phyloP scores from a whole-genome alignment of 2,329 filamentous ascomycete genomes.

The Acephala macrosclerotiorum region DNA sequence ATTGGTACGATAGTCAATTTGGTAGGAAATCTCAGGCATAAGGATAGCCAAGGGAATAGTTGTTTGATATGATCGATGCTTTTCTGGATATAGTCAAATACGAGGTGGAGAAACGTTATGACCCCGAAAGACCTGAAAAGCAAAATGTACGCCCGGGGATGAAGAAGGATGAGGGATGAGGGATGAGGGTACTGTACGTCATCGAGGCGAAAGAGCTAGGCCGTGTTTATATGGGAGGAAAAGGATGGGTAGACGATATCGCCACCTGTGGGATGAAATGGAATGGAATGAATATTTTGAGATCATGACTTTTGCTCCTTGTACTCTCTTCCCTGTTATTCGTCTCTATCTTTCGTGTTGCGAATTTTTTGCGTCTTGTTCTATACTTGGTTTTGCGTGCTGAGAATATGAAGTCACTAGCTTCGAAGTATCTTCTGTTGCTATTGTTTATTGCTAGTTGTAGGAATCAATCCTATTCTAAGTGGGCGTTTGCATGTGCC shows the following conservation, averaged over 20 bases:
- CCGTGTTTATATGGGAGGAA: neutral
- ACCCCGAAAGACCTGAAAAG: neutral
- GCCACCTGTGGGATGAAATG: neutral
- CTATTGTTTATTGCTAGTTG: too few relatives aligned
- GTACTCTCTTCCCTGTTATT: neutral
- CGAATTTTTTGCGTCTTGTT: neutral
- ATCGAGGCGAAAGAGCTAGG: neutral
- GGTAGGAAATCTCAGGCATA: neutral
- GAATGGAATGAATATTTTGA: neutral
- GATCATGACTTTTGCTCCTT: neutral
- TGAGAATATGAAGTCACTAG: neutral
- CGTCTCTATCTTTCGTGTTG: neutral
- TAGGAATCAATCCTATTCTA: too few relatives aligned
- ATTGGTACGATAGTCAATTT: constrained; percentile 1
- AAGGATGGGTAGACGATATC: neutral
- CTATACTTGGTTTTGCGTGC: neutral
- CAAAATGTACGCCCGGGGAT: neutral
- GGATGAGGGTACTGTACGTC: neutral
- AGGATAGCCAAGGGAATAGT: neutral
- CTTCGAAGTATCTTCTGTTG: neutral
- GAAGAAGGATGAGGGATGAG: neutral
- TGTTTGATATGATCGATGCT: neutral
- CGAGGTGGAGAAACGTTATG: neutral
- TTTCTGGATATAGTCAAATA: neutral
- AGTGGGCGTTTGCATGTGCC: too few relatives aligned